Evolutionary conservation across 805 yeast species (phyloP), one percentile per base, ranked within the genome.

Genomic region (Kuraishia ogatae): DNA sequence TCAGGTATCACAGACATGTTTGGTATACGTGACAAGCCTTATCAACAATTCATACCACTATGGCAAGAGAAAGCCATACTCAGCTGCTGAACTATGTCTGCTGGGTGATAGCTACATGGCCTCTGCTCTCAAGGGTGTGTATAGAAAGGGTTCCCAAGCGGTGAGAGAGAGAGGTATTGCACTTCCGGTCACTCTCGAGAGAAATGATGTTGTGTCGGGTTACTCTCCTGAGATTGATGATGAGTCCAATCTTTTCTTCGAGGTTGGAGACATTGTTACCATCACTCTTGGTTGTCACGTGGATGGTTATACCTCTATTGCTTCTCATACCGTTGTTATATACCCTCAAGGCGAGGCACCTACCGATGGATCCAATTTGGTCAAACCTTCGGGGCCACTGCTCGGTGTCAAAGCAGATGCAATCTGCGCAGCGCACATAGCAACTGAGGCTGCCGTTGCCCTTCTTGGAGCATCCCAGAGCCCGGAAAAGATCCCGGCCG

Each of bases 101-200:
- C 72, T 86, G 51, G 89, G 96, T 50, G 98, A 94, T 69, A 80
- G 87, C 39, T 87, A 84, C 70, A 71, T 93, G 65, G 71, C 75
- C 52, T 73, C 80, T 49, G 79, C 91, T 55, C 73, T 87, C 54
- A 75, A 75, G 55, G 77, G 73, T 55, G 85, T 79, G 35, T 92
- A 81, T 71, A 84, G 75, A 62, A 73, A 73, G 61, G 74, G 73
- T 35, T 52, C 65, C 1, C 78, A 77, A 60, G 76, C 77, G 52
- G 86, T 85, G 29, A 78, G 80, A 61, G 99, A 94, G 75, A 90
- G 87, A 72, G 97, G 98, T 57, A 88, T 94, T 66, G 89, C 97
- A 10, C 81, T 80, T 58, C 99, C 99, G n/a, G 91, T 91, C 19
- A 80, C 89, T 53, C 82, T 94, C 58, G 96, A 91, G 71, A 85